Percentiles rank a stretch among this genome's conserved stretches.
Evolutionary conservation across 129 eudicot genomes (phyloP).

Genomic region (Arctium minus): DNA sequence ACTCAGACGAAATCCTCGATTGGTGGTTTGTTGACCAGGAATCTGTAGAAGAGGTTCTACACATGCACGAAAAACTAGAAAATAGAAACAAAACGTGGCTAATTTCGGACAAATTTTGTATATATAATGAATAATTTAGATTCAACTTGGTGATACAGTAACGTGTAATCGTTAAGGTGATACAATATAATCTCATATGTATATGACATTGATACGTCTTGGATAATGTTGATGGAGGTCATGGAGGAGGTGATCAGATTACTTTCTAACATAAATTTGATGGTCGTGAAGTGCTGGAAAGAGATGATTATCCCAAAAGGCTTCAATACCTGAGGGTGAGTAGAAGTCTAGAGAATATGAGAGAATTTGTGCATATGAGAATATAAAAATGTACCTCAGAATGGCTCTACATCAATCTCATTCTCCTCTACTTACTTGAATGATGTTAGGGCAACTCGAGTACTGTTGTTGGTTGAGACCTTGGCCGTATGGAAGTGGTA

Average conservation of each 20-base stretch:
- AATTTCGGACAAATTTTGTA: not conserved
- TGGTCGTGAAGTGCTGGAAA: not conserved
- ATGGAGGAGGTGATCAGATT: not conserved
- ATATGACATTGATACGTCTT: not conserved
- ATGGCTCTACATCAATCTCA: not conserved
- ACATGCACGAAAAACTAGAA: not conserved
- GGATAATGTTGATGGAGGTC: not conserved
- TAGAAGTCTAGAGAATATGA: not conserved
- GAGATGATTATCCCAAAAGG: not conserved
- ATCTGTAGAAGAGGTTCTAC: not conserved
- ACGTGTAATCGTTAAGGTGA: not conserved
- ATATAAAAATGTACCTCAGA: not conserved
- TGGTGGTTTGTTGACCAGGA: not conserved
- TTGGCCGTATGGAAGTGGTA: not conserved
- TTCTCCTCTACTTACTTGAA: not conserved
- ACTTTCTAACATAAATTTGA: not conserved
- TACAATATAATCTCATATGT: not conserved
- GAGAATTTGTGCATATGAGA: not conserved
- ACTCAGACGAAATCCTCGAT: not conserved
- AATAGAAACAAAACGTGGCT: not conserved
- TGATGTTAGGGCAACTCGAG: not conserved
- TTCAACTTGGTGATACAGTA: not conserved
- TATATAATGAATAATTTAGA: not conserved
- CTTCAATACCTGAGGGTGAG: not conserved
- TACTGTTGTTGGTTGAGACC: not conserved